Conservation (phyloP, 441 rosid genomes). For the Euphorbia celastroides region DNA sequence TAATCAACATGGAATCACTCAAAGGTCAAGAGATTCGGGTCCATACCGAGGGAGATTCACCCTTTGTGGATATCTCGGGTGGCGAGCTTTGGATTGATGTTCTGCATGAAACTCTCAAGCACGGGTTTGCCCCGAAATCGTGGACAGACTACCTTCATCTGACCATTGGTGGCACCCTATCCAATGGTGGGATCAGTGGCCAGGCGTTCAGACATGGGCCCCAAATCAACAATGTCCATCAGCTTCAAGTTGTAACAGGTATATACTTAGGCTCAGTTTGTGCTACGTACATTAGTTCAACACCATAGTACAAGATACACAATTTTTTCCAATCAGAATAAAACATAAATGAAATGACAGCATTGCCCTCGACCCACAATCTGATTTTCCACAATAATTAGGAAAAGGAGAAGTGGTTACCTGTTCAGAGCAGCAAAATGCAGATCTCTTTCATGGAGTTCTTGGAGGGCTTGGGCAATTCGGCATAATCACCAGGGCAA, state of each 20-base stretch:
- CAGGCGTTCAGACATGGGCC: conserved; percentile 98
- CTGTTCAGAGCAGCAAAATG: conserved; percentile 76
- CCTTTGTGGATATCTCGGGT: conserved; percentile 71
- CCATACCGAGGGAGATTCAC: conserved; percentile 38
- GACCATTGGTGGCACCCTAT: conserved; percentile 93
- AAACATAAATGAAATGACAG: too few relatives aligned
- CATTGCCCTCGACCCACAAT: neutral
- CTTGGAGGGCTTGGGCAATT: conserved; percentile 98
- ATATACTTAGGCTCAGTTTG: conserved; percentile 20
- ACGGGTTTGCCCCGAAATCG: conserved; percentile 90
- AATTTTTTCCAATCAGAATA: too few relatives aligned
- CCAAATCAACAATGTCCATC: conserved; percentile 89
- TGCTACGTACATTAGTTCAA: neutral
- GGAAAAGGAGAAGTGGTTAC: conserved; percentile 83
- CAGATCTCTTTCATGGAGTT: conserved; percentile 78
- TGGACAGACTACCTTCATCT: conserved; percentile 98
- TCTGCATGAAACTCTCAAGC: conserved; percentile 66
- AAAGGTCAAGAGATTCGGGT: conserved; percentile 42
- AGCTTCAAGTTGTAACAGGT: conserved; percentile 96
- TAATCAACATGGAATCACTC: conserved; percentile 85
- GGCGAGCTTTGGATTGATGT: conserved; percentile 93
- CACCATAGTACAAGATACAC: conserved; percentile 13
- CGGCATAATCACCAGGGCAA: conserved; percentile 91
- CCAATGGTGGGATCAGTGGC: conserved; percentile 95
- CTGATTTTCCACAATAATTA: conserved; percentile 13